Evolutionary conservation across 1,284 basidiomycete species (phyloP), one percentile per base, ranked within the genome.

Genomic region (Hymenochaete sp.): DNA sequence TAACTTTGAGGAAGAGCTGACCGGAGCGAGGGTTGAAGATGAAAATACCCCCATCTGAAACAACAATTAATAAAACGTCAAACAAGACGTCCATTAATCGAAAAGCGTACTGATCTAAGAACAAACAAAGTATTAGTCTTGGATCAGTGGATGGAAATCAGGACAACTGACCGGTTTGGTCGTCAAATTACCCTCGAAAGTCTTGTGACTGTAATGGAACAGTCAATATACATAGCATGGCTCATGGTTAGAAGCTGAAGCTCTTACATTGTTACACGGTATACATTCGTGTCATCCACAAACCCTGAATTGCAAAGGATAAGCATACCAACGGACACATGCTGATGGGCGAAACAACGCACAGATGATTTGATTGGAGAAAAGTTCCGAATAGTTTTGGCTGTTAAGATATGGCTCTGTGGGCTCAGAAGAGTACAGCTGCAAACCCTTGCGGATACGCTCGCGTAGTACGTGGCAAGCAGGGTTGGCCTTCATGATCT

Each of bases 311-410:
- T 16, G 49, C 38, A 49, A 49, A 48, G 52, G 56, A 33, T 55
- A 52, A 22, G 22, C 4, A 31, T 24, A 10, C 21, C 38, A 26
- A 31, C 31, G 28, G 8, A 35, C 9, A 26, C 7, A 3, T n/a
- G 29, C 2, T 27, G 14, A 35, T 44, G 32, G 52, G 26, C n/a
- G n/a, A 41, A n/a, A 29, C 19, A 5, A 65, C 77, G 33, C 53
- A 80, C 95, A 99, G 55, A 98, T 98, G 63, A 98, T 95, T 65
- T 98, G 95, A 67, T 98, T 98, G n/a, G 90, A 93, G 73, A 97
- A 97, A 38, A 97, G 67, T 67, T 97, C 93, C 3, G 93, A 95
- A 64, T 97, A 93, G 66, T 97, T 97, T 65, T 88, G 88, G 57
- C 92, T 95, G 73, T 95, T 98, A 57, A 98, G 72, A 67, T 98